These are phyloP conservation scores for Inga oerstediana DNA, from an alignment of 306 rosid genomes.

Conservation along the genomic window DNA sequence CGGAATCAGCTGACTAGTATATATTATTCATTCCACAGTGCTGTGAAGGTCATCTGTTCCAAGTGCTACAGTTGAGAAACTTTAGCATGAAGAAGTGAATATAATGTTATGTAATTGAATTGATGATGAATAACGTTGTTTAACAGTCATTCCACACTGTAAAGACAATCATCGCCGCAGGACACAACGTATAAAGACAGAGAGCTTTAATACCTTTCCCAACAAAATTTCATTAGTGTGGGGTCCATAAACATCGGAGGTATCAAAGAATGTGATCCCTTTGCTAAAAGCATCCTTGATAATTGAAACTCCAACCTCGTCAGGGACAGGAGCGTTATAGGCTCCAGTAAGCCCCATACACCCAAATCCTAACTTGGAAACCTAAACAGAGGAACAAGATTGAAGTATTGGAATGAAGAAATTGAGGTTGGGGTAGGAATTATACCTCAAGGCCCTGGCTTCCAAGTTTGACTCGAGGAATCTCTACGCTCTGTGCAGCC, in stretches of 20 bases:
- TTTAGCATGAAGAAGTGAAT: neutral
- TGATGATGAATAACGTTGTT: neutral
- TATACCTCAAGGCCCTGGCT: slow-evolving; percentile 54
- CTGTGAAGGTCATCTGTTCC: neutral
- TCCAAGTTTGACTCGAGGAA: slow-evolving; percentile 57
- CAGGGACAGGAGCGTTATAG: slow-evolving; percentile 60
- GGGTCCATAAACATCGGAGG: slow-evolving; percentile 65
- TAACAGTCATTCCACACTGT: neutral
- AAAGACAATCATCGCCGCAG: no score
- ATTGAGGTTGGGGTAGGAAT: neutral
- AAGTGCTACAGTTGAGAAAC: neutral
- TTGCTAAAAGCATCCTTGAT: slow-evolving; percentile 69
- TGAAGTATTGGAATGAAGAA: neutral
- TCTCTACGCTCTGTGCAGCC: slow-evolving; percentile 6
- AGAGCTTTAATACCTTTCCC: slow-evolving; percentile 58
- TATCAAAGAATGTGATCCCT: slow-evolving; percentile 84
- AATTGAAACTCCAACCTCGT: slow-evolving; percentile 60
- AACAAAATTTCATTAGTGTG: slow-evolving; percentile 64
- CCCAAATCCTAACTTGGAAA: slow-evolving; percentile 83
- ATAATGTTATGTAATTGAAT: neutral
- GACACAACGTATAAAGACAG: neutral
- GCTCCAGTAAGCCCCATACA: slow-evolving; percentile 74
- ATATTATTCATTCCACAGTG: no score
- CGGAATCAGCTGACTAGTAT: neutral
- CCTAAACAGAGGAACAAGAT: slow-evolving; percentile 38